Conservation (phyloP, 2,329 filamentous ascomycete genomes). For the Xylariaceae sp. region DNA sequence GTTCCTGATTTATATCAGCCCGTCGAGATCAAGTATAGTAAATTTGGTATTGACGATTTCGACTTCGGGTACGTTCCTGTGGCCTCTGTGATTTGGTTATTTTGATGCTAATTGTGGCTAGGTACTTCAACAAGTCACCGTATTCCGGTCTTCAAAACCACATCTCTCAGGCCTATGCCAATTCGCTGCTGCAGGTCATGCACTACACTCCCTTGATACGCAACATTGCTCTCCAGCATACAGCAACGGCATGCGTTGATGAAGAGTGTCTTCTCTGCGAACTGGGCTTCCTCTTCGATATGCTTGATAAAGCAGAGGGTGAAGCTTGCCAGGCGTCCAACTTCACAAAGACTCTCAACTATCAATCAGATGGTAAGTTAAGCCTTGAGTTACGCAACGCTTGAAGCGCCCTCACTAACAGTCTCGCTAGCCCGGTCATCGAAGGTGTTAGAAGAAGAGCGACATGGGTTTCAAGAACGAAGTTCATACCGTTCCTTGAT, state of each 20-base stretch:
- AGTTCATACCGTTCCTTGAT: conserved; percentile 66
- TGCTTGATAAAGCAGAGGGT: conserved; percentile 92
- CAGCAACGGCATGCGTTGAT: conserved; percentile 74
- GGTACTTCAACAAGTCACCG: conserved; percentile 88
- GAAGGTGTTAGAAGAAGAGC: conserved; percentile 79
- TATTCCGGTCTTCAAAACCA: conserved; percentile 94
- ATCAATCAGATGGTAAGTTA: conserved; percentile 65
- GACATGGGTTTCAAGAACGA: conserved; percentile 38
- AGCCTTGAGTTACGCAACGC: conserved; percentile 17
- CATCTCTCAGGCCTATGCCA: conserved; percentile 94
- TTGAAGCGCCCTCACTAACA: conserved; percentile 14
- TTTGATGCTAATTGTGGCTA: conserved; percentile 32
- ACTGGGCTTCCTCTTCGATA: conserved; percentile 91
- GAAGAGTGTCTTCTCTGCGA: conserved; percentile 89
- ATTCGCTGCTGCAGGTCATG: conserved; percentile 83
- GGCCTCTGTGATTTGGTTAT: not conserved
- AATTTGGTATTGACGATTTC: conserved; percentile 98
- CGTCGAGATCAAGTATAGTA: conserved; percentile 98
- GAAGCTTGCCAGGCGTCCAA: conserved; percentile 96
- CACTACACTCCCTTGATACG: conserved; percentile 84
- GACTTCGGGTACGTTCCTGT: conserved; percentile 70
- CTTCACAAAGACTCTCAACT: conserved; percentile 81
- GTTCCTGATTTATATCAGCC: conserved; percentile 86
- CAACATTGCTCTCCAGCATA: conserved; percentile 83
- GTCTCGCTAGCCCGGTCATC: conserved; percentile 56